Evolutionary conservation across 257 asterid genomes (phyloP).

Genomic region (Capsicum rhomboideum): DNA sequence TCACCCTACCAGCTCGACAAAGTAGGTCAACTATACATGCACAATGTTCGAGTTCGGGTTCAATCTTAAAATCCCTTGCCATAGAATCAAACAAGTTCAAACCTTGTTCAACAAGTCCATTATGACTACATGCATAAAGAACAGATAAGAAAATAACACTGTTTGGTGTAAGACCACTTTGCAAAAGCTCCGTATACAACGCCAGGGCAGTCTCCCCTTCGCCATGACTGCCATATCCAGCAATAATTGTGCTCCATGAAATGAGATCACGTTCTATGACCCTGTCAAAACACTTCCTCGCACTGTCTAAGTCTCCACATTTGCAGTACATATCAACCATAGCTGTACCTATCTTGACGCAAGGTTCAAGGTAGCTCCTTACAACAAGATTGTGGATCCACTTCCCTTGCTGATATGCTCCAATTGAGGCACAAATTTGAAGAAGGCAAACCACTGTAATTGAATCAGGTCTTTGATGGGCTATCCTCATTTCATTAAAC

Average conservation of each 20-base stretch:
- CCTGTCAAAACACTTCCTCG: conserved; percentile 58
- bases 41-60: conserved; percentile 64
- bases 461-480: conserved; percentile 52
- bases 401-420: conserved; percentile 78
- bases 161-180: conserved; percentile 47
- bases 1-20: conserved; percentile 73
- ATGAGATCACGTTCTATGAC: conserved; percentile 50
- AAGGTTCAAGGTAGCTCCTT: conserved; percentile 50
- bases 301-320: conserved; percentile 61
- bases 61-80: conserved; percentile 41
- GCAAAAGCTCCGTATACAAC: conserved; percentile 41
- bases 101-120: conserved; percentile 66
- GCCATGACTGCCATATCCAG: conserved; percentile 79
- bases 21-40: conserved; percentile 83
- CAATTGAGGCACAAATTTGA: conserved; percentile 77
- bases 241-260: conserved; percentile 72
- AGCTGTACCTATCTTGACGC: conserved; percentile 55
- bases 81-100: conserved; percentile 58
- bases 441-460: conserved; percentile 64
- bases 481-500: conserved; percentile 58
- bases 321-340: conserved; percentile 86
- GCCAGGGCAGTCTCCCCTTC: conserved; percentile 59
- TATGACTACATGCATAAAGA: conserved; percentile 73
- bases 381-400: conserved; percentile 66
- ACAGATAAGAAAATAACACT: conserved; percentile 53